Percentiles rank a stretch among this genome's conserved stretches.
These are phyloP conservation scores for Hapsidospora chrysogenum DNA, from an alignment of 495 filamentous ascomycete species.

Conservation along the genomic window DNA sequence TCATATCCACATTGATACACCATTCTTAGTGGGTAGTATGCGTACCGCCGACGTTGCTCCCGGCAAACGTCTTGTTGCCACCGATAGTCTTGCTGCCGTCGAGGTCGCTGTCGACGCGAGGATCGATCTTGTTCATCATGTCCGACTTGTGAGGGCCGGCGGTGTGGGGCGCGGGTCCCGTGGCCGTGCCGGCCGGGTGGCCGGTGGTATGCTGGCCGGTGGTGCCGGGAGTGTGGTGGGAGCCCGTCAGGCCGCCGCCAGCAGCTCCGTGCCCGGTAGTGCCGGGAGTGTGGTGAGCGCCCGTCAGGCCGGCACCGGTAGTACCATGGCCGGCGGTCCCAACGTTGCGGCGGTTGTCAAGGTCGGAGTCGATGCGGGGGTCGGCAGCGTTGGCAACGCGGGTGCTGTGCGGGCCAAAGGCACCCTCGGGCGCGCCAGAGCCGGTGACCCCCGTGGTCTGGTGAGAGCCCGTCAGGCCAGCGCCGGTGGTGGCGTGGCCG, in stretches of 20 bases:
- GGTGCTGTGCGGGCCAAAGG: slow-evolving; percentile 13
- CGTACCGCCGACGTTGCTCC: no score
- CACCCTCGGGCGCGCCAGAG: background rate
- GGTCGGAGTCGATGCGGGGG: slow-evolving; percentile 26
- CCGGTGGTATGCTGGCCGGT: slow-evolving; percentile 12
- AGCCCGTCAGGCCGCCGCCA: slow-evolving; percentile 5
- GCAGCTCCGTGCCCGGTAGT: slow-evolving; percentile 3
- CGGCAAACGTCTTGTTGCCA: slow-evolving; percentile 22
- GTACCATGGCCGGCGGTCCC: slow-evolving; percentile 7
- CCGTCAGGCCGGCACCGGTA: slow-evolving; percentile 17
- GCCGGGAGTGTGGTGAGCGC: slow-evolving; percentile 1
- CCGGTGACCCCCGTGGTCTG: background rate
- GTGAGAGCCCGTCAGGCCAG: slow-evolving; percentile 1
- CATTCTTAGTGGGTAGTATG: no score
- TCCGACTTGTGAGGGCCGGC: slow-evolving; percentile 32
- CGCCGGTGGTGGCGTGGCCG: slow-evolving; percentile 1
- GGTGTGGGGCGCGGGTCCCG: slow-evolving; percentile 16
- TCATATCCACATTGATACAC: no score
- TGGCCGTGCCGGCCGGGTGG: slow-evolving; percentile 2
- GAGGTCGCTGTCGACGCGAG: slow-evolving; percentile 33
- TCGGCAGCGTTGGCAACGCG: slow-evolving; percentile 20
- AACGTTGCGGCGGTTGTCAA: slow-evolving; percentile 21
- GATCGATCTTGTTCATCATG: slow-evolving; percentile 35
- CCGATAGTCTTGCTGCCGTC: slow-evolving; percentile 26
- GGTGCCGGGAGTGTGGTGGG: slow-evolving; percentile 9